These are phyloP conservation scores for Primulina tabacum DNA, from an alignment of 257 asterid species.

Conservation along the genomic window DNA sequence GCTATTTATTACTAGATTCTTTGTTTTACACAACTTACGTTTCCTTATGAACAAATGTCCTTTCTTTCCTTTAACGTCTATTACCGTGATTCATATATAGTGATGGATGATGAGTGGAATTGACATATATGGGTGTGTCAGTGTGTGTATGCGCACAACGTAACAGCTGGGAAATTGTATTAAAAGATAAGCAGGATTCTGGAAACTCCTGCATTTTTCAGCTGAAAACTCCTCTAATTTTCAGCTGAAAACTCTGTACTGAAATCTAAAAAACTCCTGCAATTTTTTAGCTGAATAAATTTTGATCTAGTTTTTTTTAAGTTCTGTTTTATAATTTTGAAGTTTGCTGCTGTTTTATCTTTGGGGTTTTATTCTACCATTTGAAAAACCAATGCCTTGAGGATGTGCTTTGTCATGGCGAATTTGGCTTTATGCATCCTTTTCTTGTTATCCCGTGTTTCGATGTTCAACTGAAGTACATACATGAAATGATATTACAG, in stretches of 20 bases:
- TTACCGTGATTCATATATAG: not conserved
- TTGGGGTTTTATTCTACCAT: not conserved
- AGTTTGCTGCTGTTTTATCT: not conserved
- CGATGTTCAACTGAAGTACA: constrained; percentile 20
- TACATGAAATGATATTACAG: constrained; percentile 37
- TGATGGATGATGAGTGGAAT: too few species aligned
- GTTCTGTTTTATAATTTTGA: not conserved
- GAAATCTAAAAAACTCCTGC: too few species aligned
- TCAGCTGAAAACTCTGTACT: too few species aligned
- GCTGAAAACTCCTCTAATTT: too few species aligned
- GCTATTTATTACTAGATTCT: constrained; percentile 10
- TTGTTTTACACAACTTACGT: not conserved
- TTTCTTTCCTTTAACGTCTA: constrained; percentile 1
- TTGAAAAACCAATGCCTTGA: constrained; percentile 11
- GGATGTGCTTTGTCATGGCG: constrained; percentile 2
- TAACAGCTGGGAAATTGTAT: too few species aligned
- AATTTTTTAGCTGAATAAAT: too few species aligned
- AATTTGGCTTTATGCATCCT: constrained; percentile 10
- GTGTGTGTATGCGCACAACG: too few species aligned
- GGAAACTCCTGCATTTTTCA: too few species aligned
- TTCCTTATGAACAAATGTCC: not conserved
- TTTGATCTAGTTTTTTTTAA: too few species aligned
- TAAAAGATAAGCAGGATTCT: too few species aligned
- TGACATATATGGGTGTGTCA: too few species aligned
- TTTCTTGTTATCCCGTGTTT: constrained; percentile 1